Percentiles rank a stretch among this genome's conserved stretches.
Evolutionary conservation across 192 early-diverging fungal species (phyloP).

Genomic region (Coemansia sp.): DNA sequence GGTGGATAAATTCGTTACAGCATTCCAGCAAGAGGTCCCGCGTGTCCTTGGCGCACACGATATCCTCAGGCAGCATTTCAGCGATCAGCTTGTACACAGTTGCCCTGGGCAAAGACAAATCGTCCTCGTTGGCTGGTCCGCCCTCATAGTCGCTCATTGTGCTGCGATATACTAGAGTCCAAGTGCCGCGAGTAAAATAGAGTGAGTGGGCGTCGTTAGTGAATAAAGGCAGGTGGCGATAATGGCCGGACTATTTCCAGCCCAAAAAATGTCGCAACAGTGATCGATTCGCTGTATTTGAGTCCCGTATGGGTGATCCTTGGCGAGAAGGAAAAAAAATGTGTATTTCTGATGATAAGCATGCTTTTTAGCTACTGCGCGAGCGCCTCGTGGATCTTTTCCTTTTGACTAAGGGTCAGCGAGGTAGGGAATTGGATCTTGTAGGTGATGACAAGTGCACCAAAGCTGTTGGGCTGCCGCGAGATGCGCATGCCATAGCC

Average conservation of each 20-base stretch:
- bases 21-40: conserved; percentile 94
- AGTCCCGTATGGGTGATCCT: background rate
- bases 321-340: background rate
- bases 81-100: conserved; percentile 95
- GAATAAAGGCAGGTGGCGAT: too few species aligned
- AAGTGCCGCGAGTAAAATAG: background rate
- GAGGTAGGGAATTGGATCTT: conserved; percentile 78
- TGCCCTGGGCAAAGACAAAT: conserved; percentile 91
- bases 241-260: background rate
- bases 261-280: background rate
- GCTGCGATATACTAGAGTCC: background rate
- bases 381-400: conserved; percentile 56
- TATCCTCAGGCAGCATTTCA: conserved; percentile 92
- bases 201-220: background rate
- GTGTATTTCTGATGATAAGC: too few species aligned
- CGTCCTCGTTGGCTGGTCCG: conserved; percentile 66
- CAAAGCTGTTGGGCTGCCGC: conserved; percentile 78
- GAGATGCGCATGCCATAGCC: conserved; percentile 96
- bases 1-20: conserved; percentile 95
- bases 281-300: background rate
- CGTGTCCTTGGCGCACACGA: conserved; percentile 94
- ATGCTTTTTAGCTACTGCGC: conserved; percentile 13
- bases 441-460: conserved; percentile 85
- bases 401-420: conserved; percentile 74
- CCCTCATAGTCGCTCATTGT: conserved; percentile 68